Conservation (phyloP, 2,329 filamentous ascomycete species). For the Paracoccidioides brasiliensis region DNA sequence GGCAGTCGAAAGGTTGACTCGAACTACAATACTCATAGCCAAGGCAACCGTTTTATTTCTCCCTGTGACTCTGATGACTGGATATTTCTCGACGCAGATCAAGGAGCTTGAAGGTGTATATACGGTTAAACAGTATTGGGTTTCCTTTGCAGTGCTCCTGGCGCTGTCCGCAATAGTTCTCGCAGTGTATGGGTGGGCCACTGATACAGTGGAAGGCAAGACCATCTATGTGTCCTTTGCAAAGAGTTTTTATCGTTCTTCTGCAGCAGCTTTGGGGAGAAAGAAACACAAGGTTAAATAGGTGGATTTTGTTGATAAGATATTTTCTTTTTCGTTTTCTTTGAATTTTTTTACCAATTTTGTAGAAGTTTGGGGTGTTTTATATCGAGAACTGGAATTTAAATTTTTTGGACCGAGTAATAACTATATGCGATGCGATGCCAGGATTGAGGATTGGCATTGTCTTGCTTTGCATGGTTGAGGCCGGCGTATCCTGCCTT, state of each 20-base stretch:
- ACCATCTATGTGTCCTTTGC: constrained; percentile 37
- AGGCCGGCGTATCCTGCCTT: too few species aligned
- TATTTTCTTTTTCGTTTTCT: background rate
- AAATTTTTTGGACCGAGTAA: too few species aligned
- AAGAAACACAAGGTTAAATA: constrained; percentile 13
- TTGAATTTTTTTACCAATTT: background rate
- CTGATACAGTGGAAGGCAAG: constrained; percentile 44
- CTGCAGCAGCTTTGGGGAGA: constrained; percentile 12
- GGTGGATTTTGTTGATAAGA: background rate
- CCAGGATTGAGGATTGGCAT: too few species aligned
- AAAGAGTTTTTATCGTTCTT: constrained; percentile 23
- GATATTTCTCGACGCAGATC: constrained; percentile 59
- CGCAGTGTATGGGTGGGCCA: constrained; percentile 44
- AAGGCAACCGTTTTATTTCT: constrained; percentile 66
- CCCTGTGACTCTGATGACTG: constrained; percentile 61
- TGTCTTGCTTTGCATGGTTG: too few species aligned
- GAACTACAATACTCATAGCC: constrained; percentile 58
- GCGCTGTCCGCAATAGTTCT: constrained; percentile 46
- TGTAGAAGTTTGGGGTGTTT: too few species aligned
- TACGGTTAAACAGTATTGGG: constrained; percentile 52
- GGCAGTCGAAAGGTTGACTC: constrained; percentile 56
- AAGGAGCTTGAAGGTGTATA: constrained; percentile 44
- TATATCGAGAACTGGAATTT: too few species aligned
- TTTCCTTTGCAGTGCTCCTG: constrained; percentile 51
- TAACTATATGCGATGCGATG: too few species aligned